These are phyloP conservation scores for Claviceps pazoutovae DNA, from an alignment of 2,329 filamentous ascomycete species.

Conservation along the genomic window DNA sequence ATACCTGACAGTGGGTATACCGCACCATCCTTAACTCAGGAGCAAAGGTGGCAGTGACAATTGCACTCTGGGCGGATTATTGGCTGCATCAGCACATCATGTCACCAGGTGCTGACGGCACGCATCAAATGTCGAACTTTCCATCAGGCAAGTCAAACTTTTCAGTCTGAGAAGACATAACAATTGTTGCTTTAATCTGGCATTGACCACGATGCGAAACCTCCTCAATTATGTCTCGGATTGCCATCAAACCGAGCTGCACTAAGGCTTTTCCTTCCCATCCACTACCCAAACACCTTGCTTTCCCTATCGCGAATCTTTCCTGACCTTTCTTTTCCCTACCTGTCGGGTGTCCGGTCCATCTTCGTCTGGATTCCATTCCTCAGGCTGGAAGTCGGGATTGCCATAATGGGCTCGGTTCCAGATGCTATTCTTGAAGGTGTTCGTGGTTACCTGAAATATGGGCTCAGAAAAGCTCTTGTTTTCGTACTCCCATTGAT, in stretches of 20 bases:
- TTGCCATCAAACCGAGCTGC: neutral
- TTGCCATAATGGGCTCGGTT: constrained; percentile 56
- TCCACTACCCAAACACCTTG: neutral
- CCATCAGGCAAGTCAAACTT: neutral
- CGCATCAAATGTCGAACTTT: neutral
- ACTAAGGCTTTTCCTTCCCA: neutral
- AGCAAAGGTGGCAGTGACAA: too few species aligned
- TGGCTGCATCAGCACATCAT: neutral
- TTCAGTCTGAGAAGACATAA: too few species aligned
- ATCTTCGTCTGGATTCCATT: constrained; percentile 29
- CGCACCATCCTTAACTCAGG: too few species aligned
- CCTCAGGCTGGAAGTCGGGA: constrained; percentile 34
- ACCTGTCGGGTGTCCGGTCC: constrained; percentile 15
- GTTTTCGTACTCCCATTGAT: constrained; percentile 33
- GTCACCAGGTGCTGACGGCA: neutral
- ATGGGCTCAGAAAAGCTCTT: constrained; percentile 30
- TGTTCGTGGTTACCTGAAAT: constrained; percentile 36
- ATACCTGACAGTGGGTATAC: too few species aligned
- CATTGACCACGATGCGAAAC: too few species aligned
- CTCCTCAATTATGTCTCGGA: too few species aligned
- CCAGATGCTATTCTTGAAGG: constrained; percentile 53
- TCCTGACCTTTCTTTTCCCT: constrained; percentile 14
- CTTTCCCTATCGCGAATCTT: constrained; percentile 7
- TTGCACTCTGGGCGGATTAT: neutral
- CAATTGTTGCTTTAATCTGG: too few species aligned